Percentiles rank a stretch among this genome's conserved stretches.
Evolutionary conservation across 306 rosid species (phyloP).

Genomic region (Trifolium repens): DNA sequence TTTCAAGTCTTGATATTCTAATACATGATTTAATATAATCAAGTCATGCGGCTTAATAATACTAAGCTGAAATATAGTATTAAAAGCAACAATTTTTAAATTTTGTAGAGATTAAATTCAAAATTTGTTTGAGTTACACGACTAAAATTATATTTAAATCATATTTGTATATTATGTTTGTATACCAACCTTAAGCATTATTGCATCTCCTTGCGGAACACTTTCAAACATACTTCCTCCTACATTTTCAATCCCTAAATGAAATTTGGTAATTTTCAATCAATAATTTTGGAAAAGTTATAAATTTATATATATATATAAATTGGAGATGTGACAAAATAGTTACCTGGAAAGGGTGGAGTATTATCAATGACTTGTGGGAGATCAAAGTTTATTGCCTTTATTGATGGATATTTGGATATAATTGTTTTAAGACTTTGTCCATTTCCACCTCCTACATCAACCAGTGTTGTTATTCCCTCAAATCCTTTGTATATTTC

Average conservation of each 20-base stretch:
- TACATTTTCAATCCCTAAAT: slow-evolving; percentile 41
- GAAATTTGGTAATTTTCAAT: background rate
- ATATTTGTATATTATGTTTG: too few relatives aligned
- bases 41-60: too few relatives aligned
- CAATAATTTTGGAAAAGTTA: too few relatives aligned
- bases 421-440: slow-evolving; percentile 40
- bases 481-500: slow-evolving; percentile 45
- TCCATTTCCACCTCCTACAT: slow-evolving; percentile 50
- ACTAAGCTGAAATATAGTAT: too few relatives aligned
- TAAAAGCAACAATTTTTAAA: too few relatives aligned
- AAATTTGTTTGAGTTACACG: too few relatives aligned
- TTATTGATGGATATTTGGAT: slow-evolving; percentile 40
- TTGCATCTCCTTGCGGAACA: slow-evolving; percentile 48
- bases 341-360: slow-evolving; percentile 16
- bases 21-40: too few relatives aligned
- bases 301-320: too few relatives aligned
- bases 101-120: too few relatives aligned
- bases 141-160: too few relatives aligned
- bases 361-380: slow-evolving; percentile 46
- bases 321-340: too few relatives aligned
- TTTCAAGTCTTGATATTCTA: too few relatives aligned
- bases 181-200: slow-evolving; percentile 43
- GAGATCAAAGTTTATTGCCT: slow-evolving; percentile 50
- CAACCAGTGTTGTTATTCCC: slow-evolving; percentile 43
- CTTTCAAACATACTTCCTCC: slow-evolving; percentile 45